Evolutionary conservation across 139 green algal genomes (phyloP).

Genomic region (Gonium pectorale): DNA sequence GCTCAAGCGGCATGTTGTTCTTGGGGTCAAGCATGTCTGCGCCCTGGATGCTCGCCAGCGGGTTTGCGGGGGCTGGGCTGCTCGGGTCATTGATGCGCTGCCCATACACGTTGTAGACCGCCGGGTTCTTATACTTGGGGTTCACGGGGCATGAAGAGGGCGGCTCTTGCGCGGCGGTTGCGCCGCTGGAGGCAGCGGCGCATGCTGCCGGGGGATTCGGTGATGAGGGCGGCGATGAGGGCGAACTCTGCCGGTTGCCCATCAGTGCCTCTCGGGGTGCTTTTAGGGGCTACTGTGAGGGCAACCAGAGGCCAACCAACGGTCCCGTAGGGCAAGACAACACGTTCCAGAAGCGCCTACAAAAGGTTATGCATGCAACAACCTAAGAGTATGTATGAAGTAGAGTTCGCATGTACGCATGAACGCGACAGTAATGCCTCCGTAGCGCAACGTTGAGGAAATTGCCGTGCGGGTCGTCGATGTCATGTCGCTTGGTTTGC

Average conservation of each 20-base stretch:
- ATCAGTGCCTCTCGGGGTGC: too few relatives aligned
- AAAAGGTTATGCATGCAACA: too few relatives aligned
- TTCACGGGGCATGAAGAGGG: conserved; percentile 23
- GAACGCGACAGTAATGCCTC: too few relatives aligned
- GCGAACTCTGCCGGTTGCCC: conserved; percentile 18
- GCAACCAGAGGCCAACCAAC: too few relatives aligned
- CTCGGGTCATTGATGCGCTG: conserved; percentile 77
- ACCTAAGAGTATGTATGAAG: too few relatives aligned
- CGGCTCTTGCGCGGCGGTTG: not conserved
- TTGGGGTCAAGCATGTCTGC: conserved; percentile 76
- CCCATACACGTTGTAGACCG: conserved; percentile 95
- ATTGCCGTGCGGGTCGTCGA: too few relatives aligned
- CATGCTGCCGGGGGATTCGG: not conserved
- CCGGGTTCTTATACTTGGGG: conserved; percentile 49
- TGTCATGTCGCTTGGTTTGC: too few relatives aligned
- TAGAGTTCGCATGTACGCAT: too few relatives aligned
- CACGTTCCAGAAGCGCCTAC: too few relatives aligned
- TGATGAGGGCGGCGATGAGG: not conserved
- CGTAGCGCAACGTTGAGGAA: too few relatives aligned
- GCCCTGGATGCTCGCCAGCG: conserved; percentile 47
- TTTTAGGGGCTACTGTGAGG: too few relatives aligned
- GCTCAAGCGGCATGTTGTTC: conserved; percentile 94
- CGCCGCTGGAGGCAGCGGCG: not conserved
- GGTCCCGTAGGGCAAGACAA: too few relatives aligned
- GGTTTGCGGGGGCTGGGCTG: conserved; percentile 18